These are phyloP conservation scores for Moesziomyces sp. DNA, from an alignment of 1,284 basidiomycete species.

Conservation along the genomic window DNA sequence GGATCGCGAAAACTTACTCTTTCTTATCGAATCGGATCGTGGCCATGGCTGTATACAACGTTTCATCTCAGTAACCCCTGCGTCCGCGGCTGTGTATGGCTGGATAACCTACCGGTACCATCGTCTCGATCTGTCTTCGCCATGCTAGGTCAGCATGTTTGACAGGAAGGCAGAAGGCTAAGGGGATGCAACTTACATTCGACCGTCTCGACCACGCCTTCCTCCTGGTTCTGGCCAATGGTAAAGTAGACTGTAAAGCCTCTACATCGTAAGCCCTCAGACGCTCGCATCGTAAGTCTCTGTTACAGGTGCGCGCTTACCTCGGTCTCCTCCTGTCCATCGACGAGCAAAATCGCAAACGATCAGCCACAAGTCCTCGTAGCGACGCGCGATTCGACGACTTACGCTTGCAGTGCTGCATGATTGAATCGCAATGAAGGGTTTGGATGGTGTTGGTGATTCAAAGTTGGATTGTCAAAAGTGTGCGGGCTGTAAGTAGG, in stretches of 20 bases:
- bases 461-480: neutral
- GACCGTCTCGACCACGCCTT: slow-evolving; percentile 24
- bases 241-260: slow-evolving; percentile 27
- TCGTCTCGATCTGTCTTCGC: slow-evolving; percentile 24
- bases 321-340: slow-evolving; percentile 19
- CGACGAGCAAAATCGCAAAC: neutral
- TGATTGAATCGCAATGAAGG: neutral
- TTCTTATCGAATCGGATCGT: slow-evolving; percentile 27
- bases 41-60: slow-evolving; percentile 16
- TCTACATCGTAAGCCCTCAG: too few species aligned
- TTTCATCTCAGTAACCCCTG: neutral
- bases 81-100: too few species aligned
- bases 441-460: neutral
- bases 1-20: slow-evolving; percentile 5
- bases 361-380: neutral
- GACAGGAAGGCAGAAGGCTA: too few species aligned
- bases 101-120: neutral
- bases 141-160: neutral
- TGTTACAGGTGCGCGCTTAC: neutral
- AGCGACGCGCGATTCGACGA: neutral
- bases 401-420: slow-evolving; percentile 20
- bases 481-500: too few species aligned
- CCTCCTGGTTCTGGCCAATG: slow-evolving; percentile 33
- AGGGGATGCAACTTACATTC: slow-evolving; percentile 13
- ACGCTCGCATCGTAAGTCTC: too few species aligned